Percentiles rank a stretch among this genome's conserved stretches.
These are phyloP conservation scores for Pascua sp. DNA, from an alignment of 1,284 basidiomycete genomes.

Conservation along the genomic window DNA sequence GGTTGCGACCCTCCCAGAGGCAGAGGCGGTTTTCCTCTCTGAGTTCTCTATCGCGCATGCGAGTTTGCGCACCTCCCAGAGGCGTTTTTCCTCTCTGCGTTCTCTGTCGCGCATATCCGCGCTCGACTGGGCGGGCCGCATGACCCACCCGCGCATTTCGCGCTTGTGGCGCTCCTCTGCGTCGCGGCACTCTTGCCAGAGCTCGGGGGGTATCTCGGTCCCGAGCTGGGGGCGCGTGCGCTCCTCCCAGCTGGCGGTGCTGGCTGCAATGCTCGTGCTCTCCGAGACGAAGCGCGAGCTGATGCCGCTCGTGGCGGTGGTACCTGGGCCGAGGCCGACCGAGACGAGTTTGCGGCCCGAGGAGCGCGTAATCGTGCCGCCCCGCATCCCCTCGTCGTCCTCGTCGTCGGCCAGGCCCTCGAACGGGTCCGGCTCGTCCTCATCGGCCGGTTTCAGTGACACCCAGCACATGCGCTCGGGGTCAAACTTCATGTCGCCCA, in stretches of 20 bases:
- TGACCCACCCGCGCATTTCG: constrained; percentile 75
- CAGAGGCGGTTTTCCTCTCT: constrained; percentile 43
- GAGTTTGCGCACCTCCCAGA: constrained; percentile 48
- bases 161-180: constrained; percentile 74
- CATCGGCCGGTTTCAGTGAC: constrained; percentile 73
- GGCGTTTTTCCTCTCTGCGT: constrained; percentile 37
- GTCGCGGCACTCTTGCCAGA: constrained; percentile 64
- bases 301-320: neutral
- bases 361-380: constrained; percentile 62
- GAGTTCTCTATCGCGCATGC: constrained; percentile 33
- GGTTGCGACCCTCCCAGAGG: constrained; percentile 46
- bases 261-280: constrained; percentile 21
- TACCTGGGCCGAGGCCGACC: constrained; percentile 13
- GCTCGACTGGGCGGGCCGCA: constrained; percentile 12
- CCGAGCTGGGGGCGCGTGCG: constrained; percentile 9
- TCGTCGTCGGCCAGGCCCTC: constrained; percentile 84
- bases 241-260: constrained; percentile 18
- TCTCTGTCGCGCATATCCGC: constrained; percentile 30
- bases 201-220: constrained; percentile 39
- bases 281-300: constrained; percentile 25
- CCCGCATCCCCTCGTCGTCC: constrained; percentile 57
- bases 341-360: constrained; percentile 27
- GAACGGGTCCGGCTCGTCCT: constrained; percentile 89
- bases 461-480: constrained; percentile 92
- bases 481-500: constrained; percentile 97